phyloP scores from a whole-genome alignment of 116 monocot species.

The Posidonia oceanica region DNA sequence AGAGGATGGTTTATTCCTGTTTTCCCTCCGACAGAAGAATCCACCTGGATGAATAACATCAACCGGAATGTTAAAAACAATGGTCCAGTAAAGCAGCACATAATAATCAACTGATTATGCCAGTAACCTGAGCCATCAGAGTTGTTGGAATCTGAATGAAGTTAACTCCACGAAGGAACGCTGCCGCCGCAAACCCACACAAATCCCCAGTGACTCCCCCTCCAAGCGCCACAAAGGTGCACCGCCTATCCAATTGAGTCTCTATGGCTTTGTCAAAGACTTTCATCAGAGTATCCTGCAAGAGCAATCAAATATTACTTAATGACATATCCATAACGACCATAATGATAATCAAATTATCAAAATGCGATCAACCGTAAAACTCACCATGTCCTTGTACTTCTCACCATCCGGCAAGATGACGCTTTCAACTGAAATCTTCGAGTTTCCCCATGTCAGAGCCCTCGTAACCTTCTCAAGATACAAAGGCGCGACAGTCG shows the following conservation, averaged over 20 bases:
- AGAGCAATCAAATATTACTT: not conserved
- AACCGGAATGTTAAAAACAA: not conserved
- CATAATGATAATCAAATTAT: not conserved
- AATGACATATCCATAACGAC: not conserved
- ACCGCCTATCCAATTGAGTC: slow-evolving; percentile 64
- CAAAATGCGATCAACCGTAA: not conserved
- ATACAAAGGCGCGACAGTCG: slow-evolving; percentile 85
- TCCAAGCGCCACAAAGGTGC: slow-evolving; percentile 95
- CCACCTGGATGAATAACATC: slow-evolving; percentile 43
- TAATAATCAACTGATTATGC: not conserved
- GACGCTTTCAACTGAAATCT: slow-evolving; percentile 74
- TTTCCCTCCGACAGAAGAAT: slow-evolving; percentile 99
- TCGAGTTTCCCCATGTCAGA: slow-evolving; percentile 54
- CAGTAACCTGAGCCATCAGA: slow-evolving; percentile 84
- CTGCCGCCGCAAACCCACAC: slow-evolving; percentile 96
- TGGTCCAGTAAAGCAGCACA: not conserved
- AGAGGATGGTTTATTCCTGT: slow-evolving; percentile 95
- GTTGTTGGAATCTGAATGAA: slow-evolving; percentile 99
- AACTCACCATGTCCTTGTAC: slow-evolving; percentile 87
- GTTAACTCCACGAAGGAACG: slow-evolving; percentile 92
- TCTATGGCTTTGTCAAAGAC: slow-evolving; percentile 97
- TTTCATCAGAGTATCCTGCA: slow-evolving; percentile 92
- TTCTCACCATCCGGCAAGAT: slow-evolving; percentile 93
- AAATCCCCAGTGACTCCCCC: slow-evolving; percentile 98
- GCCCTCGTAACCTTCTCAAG: slow-evolving; percentile 62